Conservation (phyloP, 2,329 filamentous ascomycete species). For the Aureobasidium sp. region DNA sequence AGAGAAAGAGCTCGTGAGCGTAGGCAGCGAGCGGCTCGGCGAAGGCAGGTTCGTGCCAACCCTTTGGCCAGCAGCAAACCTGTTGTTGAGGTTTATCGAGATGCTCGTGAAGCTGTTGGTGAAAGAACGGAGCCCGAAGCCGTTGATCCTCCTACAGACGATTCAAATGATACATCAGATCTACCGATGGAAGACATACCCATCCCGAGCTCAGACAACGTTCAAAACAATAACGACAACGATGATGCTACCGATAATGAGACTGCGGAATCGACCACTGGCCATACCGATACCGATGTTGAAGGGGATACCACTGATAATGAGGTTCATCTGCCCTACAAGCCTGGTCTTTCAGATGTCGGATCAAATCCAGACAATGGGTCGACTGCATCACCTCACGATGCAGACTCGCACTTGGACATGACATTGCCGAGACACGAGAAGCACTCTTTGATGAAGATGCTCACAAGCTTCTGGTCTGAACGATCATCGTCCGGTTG, state of each 20-base stretch:
- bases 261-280: constrained; percentile 18
- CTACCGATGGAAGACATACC: constrained; percentile 6
- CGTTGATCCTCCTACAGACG: neutral
- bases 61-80: constrained; percentile 90
- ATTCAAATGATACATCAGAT: neutral
- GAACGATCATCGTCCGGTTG: constrained; percentile 94
- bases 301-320: constrained; percentile 54
- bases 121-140: constrained; percentile 15
- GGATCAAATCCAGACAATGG: constrained; percentile 37
- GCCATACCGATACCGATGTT: constrained; percentile 42
- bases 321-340: constrained; percentile 54
- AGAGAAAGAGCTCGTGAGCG: constrained; percentile 85
- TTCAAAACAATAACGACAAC: constrained; percentile 4
- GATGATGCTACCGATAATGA: constrained; percentile 23
- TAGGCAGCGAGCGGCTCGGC: constrained; percentile 69
- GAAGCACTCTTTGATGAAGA: constrained; percentile 87
- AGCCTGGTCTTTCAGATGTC: constrained; percentile 41
- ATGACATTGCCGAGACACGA: constrained; percentile 85
- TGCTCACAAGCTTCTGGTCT: constrained; percentile 96
- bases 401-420: constrained; percentile 48
- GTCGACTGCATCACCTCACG: constrained; percentile 43
- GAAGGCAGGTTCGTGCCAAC: constrained; percentile 69
- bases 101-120: constrained; percentile 78
- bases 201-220: neutral
- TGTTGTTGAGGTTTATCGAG: constrained; percentile 90